Percentiles rank a stretch among this genome's conserved stretches.
Conservation (phyloP, 2,329 filamentous ascomycete species). For the Fusarium denticulatum region DNA sequence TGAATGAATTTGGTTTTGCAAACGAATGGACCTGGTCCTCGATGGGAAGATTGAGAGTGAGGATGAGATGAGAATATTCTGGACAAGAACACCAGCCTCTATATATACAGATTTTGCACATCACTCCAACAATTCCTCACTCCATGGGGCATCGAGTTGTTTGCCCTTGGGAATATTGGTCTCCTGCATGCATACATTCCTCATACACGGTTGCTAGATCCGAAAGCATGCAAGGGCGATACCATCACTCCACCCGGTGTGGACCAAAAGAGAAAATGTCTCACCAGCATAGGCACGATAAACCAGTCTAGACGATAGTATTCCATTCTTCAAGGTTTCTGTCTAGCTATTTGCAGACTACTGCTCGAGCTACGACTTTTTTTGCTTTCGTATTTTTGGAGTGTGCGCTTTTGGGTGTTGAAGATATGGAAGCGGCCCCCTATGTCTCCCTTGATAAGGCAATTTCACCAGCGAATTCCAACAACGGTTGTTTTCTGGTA, state of each 20-base stretch:
- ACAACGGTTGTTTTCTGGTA: neutral
- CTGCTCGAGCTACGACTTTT: neutral
- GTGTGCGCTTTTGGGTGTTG: neutral
- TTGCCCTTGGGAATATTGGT: neutral
- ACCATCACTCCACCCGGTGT: neutral
- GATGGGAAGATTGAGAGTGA: conserved; percentile 25
- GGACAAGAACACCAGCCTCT: neutral
- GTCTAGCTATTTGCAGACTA: conserved; percentile 9
- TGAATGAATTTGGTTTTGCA: conserved; percentile 15
- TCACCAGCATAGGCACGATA: conserved; percentile 7
- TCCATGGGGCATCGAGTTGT: neutral
- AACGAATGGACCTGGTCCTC: conserved; percentile 36
- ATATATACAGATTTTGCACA: conserved; percentile 20
- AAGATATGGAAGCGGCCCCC: neutral
- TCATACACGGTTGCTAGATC: neutral
- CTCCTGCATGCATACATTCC: conserved; percentile 28
- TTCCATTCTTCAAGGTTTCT: conserved; percentile 2
- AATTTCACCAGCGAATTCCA: neutral
- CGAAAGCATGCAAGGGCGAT: conserved; percentile 33
- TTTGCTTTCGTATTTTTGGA: neutral
- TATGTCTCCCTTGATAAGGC: conserved; percentile 1
- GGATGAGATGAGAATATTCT: conserved; percentile 25
- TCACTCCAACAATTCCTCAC: neutral
- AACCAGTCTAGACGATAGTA: neutral
- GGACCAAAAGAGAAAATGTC: conserved; percentile 10